Percentiles rank a stretch among this genome's conserved stretches.
phyloP scores from a whole-genome alignment of 768 basidiomycete species.

The Pleurotus salmoneostramineus region DNA sequence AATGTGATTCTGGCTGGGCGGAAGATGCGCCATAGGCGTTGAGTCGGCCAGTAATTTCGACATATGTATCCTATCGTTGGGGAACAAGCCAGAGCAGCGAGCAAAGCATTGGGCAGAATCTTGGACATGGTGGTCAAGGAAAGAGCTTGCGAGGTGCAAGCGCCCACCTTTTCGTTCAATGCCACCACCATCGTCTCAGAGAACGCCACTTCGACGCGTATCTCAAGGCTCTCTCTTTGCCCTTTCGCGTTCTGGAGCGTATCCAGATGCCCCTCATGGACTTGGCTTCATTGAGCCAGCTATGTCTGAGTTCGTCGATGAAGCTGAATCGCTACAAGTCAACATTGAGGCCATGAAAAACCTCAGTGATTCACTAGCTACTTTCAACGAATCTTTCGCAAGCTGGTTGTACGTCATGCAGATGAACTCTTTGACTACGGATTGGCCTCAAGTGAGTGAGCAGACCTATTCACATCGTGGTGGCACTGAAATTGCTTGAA shows the following conservation, averaged over 20 bases:
- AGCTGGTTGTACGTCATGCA: slow-evolving; percentile 90
- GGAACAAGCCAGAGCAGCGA: too few species aligned
- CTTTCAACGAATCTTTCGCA: slow-evolving; percentile 92
- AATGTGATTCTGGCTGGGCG: too few species aligned
- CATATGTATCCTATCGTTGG: too few species aligned
- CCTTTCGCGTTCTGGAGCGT: slow-evolving; percentile 72
- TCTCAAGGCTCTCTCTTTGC: slow-evolving; percentile 90
- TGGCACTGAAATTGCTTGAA: neutral
- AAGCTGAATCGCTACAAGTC: slow-evolving; percentile 73
- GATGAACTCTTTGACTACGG: slow-evolving; percentile 92
- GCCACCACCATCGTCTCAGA: slow-evolving; percentile 46
- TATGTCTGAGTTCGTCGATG: slow-evolving; percentile 84
- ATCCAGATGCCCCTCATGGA: slow-evolving; percentile 75
- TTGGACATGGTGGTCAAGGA: neutral
- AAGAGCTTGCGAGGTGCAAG: too few species aligned
- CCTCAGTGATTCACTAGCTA: slow-evolving; percentile 71
- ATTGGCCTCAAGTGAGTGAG: slow-evolving; percentile 77
- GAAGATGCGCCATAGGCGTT: too few species aligned
- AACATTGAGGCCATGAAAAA: slow-evolving; percentile 71
- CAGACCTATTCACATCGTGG: slow-evolving; percentile 7
- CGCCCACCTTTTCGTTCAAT: neutral
- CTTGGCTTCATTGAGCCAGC: slow-evolving; percentile 84
- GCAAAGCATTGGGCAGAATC: too few species aligned
- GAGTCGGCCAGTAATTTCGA: too few species aligned
- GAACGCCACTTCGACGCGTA: slow-evolving; percentile 83